Evolutionary conservation across 2,329 filamentous ascomycete genomes (phyloP).

Genomic region (Tolypocladium paradoxum): DNA sequence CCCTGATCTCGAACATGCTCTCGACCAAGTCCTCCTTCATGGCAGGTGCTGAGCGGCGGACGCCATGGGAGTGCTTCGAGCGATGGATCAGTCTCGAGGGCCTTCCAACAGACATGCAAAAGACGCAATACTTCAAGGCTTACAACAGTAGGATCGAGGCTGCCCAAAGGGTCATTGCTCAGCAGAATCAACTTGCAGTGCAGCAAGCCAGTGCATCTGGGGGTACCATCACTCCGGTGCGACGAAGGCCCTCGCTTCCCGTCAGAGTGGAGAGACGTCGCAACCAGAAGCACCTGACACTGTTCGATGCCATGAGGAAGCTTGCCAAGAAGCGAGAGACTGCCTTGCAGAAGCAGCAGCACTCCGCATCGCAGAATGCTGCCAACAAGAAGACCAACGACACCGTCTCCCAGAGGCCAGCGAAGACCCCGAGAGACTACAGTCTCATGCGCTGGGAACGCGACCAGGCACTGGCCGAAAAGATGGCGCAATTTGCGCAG

Average conservation of each 20-base stretch:
- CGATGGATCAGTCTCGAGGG: slow-evolving; percentile 90
- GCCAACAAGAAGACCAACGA: slow-evolving; percentile 77
- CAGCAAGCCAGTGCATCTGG: slow-evolving; percentile 38
- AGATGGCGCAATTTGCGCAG: slow-evolving; percentile 42
- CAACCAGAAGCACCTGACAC: slow-evolving; percentile 73
- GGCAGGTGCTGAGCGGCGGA: slow-evolving; percentile 81
- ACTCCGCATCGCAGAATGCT: slow-evolving; percentile 66
- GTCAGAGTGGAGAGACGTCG: slow-evolving; percentile 77
- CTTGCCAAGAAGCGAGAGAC: slow-evolving; percentile 89
- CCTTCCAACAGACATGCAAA: slow-evolving; percentile 83
- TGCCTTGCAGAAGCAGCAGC: slow-evolving; percentile 74
- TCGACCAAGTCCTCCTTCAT: slow-evolving; percentile 63
- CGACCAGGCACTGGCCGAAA: slow-evolving; percentile 57
- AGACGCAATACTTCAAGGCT: slow-evolving; percentile 85
- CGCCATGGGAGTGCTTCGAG: slow-evolving; percentile 98
- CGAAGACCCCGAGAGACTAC: slow-evolving; percentile 80
- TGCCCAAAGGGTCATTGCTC: slow-evolving; percentile 43
- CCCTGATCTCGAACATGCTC: slow-evolving; percentile 75
- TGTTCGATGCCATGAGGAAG: slow-evolving; percentile 93
- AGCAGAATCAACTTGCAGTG: slow-evolving; percentile 39
- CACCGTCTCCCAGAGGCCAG: slow-evolving; percentile 35
- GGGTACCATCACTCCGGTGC: slow-evolving; percentile 27
- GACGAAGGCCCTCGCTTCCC: slow-evolving; percentile 65
- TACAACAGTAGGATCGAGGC: slow-evolving; percentile 51
- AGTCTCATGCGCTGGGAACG: slow-evolving; percentile 81